phyloP scores from a whole-genome alignment of 2,329 filamentous ascomycete genomes.

The Talaromyces sp. region DNA sequence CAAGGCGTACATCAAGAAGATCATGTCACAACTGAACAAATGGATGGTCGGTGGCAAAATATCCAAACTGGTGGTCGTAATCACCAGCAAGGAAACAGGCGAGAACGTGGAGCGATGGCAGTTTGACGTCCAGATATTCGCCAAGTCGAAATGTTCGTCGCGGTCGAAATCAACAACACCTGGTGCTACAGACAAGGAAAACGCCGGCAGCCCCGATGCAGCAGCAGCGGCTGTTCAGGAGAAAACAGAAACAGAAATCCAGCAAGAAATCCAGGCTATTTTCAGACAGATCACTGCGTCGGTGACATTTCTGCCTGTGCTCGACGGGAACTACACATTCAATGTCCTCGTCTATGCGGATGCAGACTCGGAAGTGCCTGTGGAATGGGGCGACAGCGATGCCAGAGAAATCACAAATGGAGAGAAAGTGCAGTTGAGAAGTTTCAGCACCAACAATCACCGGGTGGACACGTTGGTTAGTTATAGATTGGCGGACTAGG shows the following conservation, averaged over 20 bases:
- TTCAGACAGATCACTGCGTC: constrained; percentile 98
- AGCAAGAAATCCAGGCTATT: constrained; percentile 90
- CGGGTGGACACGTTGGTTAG: constrained; percentile 93
- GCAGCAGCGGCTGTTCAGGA: constrained; percentile 40
- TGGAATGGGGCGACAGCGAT: constrained; percentile 98
- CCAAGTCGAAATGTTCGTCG: constrained; percentile 56
- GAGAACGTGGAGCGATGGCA: constrained; percentile 97
- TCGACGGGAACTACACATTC: constrained; percentile 94
- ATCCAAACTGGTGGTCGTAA: constrained; percentile 92
- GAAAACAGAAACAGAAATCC: constrained; percentile 91
- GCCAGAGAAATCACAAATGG: constrained; percentile 93
- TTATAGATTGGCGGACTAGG: constrained; percentile 59
- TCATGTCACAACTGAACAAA: constrained; percentile 94
- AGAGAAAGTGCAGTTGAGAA: constrained; percentile 90
- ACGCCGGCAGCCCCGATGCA: constrained; percentile 39
- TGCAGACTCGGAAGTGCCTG: constrained; percentile 89
- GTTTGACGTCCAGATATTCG: constrained; percentile 66
- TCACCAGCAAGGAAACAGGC: constrained; percentile 94
- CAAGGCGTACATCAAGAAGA: constrained; percentile 98
- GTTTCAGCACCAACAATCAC: constrained; percentile 93
- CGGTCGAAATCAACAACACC: constrained; percentile 44
- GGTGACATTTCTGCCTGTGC: constrained; percentile 91
- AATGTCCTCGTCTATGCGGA: constrained; percentile 98
- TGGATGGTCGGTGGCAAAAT: constrained; percentile 99
- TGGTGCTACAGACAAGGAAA: constrained; percentile 60